Evolutionary conservation across 164 flowering plant genomes (phyloP).

Genomic region (Tinospora cordifolia): DNA sequence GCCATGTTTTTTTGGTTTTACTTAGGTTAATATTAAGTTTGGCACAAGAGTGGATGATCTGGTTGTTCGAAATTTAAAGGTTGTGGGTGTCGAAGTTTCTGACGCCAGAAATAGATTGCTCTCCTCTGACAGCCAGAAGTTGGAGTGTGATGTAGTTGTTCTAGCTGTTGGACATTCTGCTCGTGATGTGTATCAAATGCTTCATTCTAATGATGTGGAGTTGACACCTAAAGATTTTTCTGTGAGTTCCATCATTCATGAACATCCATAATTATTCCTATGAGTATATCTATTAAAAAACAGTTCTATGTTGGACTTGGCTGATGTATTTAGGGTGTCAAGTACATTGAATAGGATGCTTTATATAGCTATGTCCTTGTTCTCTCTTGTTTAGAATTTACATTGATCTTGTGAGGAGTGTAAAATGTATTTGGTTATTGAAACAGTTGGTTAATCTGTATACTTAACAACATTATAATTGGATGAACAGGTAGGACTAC

Average conservation of each 20-base stretch:
- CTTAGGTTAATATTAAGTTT: conserved; percentile 73
- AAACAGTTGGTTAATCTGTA: not conserved
- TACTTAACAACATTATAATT: not conserved
- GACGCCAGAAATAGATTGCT: conserved; percentile 33
- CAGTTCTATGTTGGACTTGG: not conserved
- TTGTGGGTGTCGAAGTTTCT: conserved; percentile 71
- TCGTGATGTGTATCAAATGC: conserved; percentile 89
- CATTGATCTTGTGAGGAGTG: not conserved
- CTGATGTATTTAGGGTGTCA: not conserved
- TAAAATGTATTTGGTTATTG: not conserved
- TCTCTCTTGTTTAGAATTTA: not conserved
- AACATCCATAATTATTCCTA: not conserved
- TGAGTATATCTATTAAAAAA: not conserved
- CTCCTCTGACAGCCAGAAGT: conserved; percentile 24
- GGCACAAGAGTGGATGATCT: conserved; percentile 92
- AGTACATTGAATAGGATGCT: not conserved
- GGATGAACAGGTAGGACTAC: conserved; percentile 73
- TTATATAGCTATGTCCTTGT: not conserved
- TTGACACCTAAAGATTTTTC: conserved; percentile 89
- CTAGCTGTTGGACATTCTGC: conserved; percentile 99
- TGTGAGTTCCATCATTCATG: conserved; percentile 42
- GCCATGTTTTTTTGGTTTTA: conserved; percentile 1
- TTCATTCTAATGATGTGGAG: conserved; percentile 57
- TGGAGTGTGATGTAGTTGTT: conserved; percentile 71
- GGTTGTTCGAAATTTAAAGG: conserved; percentile 41